These are phyloP conservation scores for Garcia nutans DNA, from an alignment of 345 rosid genomes.

Conservation along the genomic window DNA sequence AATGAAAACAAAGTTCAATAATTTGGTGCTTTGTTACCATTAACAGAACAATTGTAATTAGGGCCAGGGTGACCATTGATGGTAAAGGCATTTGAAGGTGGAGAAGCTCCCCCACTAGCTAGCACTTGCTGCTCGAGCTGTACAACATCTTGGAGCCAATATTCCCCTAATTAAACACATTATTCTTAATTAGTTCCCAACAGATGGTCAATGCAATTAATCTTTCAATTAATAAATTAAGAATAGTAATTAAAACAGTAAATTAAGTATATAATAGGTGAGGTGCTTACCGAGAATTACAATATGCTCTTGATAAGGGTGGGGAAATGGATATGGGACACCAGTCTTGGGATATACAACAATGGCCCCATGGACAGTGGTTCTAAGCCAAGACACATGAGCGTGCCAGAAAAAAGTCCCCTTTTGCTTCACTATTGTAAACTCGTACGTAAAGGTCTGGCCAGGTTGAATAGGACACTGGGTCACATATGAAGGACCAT, in stretches of 20 bases:
- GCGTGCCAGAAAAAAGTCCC: conserved; percentile 90
- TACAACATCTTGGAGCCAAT: conserved; percentile 66
- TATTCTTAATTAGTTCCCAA: not conserved
- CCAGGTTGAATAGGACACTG: conserved; percentile 85
- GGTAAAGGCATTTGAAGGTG: conserved; percentile 72
- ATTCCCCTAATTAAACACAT: conserved; percentile 53
- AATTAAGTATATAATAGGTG: too few relatives aligned
- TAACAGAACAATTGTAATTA: conserved; percentile 68
- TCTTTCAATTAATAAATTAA: not conserved
- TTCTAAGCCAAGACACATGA: conserved; percentile 86
- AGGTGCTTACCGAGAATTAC: conserved; percentile 50
- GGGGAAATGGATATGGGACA: conserved; percentile 67
- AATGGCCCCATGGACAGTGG: conserved; percentile 70
- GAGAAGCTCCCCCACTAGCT: conserved; percentile 68
- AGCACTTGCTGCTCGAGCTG: conserved; percentile 55
- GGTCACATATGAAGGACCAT: conserved; percentile 85
- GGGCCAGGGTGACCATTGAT: conserved; percentile 92
- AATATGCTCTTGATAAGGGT: conserved; percentile 61
- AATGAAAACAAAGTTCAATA: too few relatives aligned
- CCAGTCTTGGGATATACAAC: conserved; percentile 65
- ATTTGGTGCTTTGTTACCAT: conserved; percentile 39
- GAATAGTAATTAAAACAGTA: not conserved
- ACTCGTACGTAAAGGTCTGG: conserved; percentile 67
- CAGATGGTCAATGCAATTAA: too few relatives aligned
- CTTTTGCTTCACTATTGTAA: conserved; percentile 64